Evolutionary conservation across 495 filamentous ascomycete species (phyloP).

Genomic region (Podospora didyma): DNA sequence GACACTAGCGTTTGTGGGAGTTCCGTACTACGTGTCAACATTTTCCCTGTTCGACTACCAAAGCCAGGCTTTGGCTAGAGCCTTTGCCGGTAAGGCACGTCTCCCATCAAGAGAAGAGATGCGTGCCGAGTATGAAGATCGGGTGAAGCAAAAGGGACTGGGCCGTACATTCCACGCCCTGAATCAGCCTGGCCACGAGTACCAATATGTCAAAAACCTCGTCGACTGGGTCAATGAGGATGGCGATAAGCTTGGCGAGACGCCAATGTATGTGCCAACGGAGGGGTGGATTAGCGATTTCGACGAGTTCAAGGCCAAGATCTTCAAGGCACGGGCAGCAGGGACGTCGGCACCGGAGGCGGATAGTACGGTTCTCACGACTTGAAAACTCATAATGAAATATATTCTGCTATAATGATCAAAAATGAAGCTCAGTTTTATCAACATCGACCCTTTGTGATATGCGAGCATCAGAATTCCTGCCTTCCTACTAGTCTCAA

Average conservation of each 20-base stretch:
- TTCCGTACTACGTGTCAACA: constrained; percentile 56
- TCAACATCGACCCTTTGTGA: too few species aligned
- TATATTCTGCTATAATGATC: too few species aligned
- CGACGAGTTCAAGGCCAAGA: constrained; percentile 13
- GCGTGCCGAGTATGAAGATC: constrained; percentile 48
- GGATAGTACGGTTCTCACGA: too few species aligned
- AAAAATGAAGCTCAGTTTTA: too few species aligned
- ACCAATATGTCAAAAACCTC: constrained; percentile 52
- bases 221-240: constrained; percentile 50
- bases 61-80: constrained; percentile 53
- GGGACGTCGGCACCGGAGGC: background rate
- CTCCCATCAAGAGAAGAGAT: constrained; percentile 48
- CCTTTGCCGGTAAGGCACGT: constrained; percentile 48
- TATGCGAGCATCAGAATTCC: too few species aligned
- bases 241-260: constrained; percentile 23
- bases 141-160: constrained; percentile 39
- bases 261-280: constrained; percentile 42
- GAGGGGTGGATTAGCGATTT: constrained; percentile 33
- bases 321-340: background rate
- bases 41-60: constrained; percentile 67
- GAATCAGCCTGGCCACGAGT: constrained; percentile 39
- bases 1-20: constrained; percentile 56
- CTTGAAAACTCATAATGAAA: too few species aligned
- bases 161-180: constrained; percentile 54
- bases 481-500: too few species aligned